Evolutionary conservation across 305 asterid genomes (phyloP), one percentile per base, ranked within the genome.

Genomic region (Fraxinus greggii): DNA sequence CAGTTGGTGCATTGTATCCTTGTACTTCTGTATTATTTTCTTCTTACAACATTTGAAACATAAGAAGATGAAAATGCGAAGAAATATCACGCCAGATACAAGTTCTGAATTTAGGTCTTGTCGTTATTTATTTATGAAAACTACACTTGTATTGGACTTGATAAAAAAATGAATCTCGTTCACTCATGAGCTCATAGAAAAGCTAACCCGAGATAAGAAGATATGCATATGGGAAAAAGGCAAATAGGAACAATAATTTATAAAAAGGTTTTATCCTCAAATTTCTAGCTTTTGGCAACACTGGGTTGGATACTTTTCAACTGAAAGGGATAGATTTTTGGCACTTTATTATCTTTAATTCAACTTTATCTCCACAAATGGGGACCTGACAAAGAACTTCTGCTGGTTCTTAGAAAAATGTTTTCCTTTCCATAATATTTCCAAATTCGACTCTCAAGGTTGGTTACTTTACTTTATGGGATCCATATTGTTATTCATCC

Each of bases 261-360:
- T 75, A 82, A 85, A 78, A 51, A 33, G 81, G 67, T 85, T 87
- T 82, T 85, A 80, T 82, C 76, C 77, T 31, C 74, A 26, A 36
- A 59, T 84, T 86, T 80, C 81, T 45, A 81, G 32, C 84, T 85
- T 85, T 86, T 82, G 83, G 83, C 84, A 72, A 82, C 79, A 63
- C 59, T 76, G 28, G 79, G 67, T 54, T 75, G 78, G 79, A 80
- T 63, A 63, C 75, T 65, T 86, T 86, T 80, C 84, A 32, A 54
- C 21, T 78, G 76, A 81, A 78, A 79, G 69, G 29, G 81, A 81
- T 59, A 72, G 83, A 76, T 38, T 32, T 77, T 79, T 70, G 78
- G 23, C 40, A 69, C 65, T 85, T 82, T 80, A 45, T 75, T 80
- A 61, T 48, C 56, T 31, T 77, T 31, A 63, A 48, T 75, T 76